These are phyloP conservation scores for Kitagawia praeruptora DNA, from an alignment of 129 eudicot genomes.

Conservation along the genomic window DNA sequence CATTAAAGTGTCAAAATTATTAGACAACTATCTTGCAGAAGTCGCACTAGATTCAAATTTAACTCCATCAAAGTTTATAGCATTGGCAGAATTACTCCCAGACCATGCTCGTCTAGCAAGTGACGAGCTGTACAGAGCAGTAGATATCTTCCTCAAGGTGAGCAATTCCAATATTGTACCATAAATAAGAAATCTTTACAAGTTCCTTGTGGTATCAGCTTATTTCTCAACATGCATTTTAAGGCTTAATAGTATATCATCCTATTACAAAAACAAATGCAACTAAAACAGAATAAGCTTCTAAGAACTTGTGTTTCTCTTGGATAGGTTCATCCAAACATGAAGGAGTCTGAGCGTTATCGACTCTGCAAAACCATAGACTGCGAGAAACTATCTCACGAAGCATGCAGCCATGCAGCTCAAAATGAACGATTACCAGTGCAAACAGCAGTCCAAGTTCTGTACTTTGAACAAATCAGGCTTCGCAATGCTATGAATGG, in stretches of 20 bases:
- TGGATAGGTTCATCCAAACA: constrained; percentile 77
- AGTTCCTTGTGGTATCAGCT: too few species aligned
- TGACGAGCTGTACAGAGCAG: constrained; percentile 91
- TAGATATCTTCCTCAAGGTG: constrained; percentile 89
- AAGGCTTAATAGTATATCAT: background rate
- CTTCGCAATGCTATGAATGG: constrained; percentile 90
- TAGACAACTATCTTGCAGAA: constrained; percentile 87
- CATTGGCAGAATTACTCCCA: constrained; percentile 83
- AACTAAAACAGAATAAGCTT: background rate
- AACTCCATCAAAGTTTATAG: constrained; percentile 55
- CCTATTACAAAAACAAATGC: too few species aligned
- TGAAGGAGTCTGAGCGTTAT: constrained; percentile 86
- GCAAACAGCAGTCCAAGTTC: constrained; percentile 98
- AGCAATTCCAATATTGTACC: background rate
- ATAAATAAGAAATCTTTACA: background rate
- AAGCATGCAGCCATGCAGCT: constrained; percentile 99
- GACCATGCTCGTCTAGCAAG: constrained; percentile 81
- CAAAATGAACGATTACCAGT: constrained; percentile 92
- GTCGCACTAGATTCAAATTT: constrained; percentile 74
- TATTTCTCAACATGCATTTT: background rate
- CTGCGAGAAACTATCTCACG: constrained; percentile 84
- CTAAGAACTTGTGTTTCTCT: background rate
- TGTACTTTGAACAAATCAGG: constrained; percentile 94
- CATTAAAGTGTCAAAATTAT: constrained; percentile 67
- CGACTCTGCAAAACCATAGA: constrained; percentile 89